Conservation (phyloP, 306 rosid genomes). For the Cicer judaicum region DNA sequence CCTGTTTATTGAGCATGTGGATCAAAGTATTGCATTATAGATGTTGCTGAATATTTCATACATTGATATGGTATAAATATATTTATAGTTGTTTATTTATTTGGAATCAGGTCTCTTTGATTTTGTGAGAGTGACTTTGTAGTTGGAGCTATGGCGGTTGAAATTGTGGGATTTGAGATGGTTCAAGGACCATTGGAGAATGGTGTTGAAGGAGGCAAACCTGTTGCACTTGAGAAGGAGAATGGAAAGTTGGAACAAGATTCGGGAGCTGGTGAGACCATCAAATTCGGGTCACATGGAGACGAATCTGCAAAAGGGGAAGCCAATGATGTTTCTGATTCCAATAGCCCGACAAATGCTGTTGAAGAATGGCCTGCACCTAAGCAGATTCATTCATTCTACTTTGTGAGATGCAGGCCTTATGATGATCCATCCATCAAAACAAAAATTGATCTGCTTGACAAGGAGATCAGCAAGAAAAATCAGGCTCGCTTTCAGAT, state of each 20-base stretch:
- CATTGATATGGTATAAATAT: slow-evolving; percentile 20
- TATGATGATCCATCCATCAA: slow-evolving; percentile 81
- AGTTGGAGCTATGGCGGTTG: slow-evolving; percentile 69
- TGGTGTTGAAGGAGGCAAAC: slow-evolving; percentile 54
- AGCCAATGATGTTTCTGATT: slow-evolving; percentile 52
- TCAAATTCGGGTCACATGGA: slow-evolving; percentile 87
- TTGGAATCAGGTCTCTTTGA: slow-evolving; percentile 51
- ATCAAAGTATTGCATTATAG: slow-evolving; percentile 36
- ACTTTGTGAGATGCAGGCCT: slow-evolving; percentile 66
- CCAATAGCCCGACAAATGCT: slow-evolving; percentile 67
- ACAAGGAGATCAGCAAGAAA: slow-evolving; percentile 68
- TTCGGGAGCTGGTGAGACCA: slow-evolving; percentile 55
- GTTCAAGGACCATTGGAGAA: slow-evolving; percentile 73
- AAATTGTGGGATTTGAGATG: slow-evolving; percentile 86
- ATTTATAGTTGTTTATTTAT: not conserved
- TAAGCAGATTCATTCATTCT: slow-evolving; percentile 78
- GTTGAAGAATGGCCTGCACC: slow-evolving; percentile 97
- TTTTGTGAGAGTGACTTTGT: slow-evolving; percentile 51
- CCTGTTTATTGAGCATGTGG: slow-evolving; percentile 20
- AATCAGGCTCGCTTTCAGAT: slow-evolving; percentile 75
- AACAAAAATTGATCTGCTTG: slow-evolving; percentile 68
- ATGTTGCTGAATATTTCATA: slow-evolving; percentile 18
- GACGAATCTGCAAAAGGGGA: slow-evolving; percentile 72
- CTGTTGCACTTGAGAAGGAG: slow-evolving; percentile 54
- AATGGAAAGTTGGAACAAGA: slow-evolving; percentile 68